phyloP scores from a whole-genome alignment of 768 basidiomycete species.

The Lactarius deliciosus region DNA sequence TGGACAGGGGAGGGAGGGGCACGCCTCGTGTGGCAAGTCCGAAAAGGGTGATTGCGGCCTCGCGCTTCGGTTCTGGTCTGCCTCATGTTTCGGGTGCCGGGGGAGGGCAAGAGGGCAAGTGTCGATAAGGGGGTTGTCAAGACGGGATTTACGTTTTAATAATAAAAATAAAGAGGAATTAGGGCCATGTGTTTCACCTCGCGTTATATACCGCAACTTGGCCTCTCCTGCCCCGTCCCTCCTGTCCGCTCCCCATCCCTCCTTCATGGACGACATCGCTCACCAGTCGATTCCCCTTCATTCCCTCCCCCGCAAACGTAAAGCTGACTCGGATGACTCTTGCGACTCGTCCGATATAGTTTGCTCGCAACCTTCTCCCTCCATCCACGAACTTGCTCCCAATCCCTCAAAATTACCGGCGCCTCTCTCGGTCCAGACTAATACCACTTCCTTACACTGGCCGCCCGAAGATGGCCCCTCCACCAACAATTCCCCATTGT shows the following conservation, averaged over 20 bases:
- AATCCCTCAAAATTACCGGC: conserved; percentile 26
- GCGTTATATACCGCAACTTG: conserved; percentile 38
- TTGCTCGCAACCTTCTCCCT: conserved; percentile 14
- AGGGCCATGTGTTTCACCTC: conserved; percentile 38
- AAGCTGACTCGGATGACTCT: conserved; percentile 53
- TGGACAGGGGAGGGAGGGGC: conserved; percentile 1
- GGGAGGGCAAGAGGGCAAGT: neutral
- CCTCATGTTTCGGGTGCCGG: conserved; percentile 27
- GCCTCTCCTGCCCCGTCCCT: conserved; percentile 19
- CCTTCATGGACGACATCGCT: conserved; percentile 61
- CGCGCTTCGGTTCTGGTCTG: conserved; percentile 22
- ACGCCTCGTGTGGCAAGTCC: conserved; percentile 20
- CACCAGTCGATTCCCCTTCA: conserved; percentile 47
- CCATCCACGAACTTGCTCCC: conserved; percentile 17
- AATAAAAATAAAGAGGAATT: conserved; percentile 10
- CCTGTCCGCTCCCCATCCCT: conserved; percentile 37
- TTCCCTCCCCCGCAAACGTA: conserved; percentile 62
- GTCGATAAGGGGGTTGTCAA: neutral
- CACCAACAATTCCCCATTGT: conserved; percentile 17
- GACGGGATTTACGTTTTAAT: conserved; percentile 25
- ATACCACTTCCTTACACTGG: conserved; percentile 15
- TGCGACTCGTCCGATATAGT: conserved; percentile 23
- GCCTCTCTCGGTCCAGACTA: conserved; percentile 28
- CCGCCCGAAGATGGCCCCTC: conserved; percentile 22
- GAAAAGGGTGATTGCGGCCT: conserved; percentile 25